phyloP scores from a whole-genome alignment of 352 stramenopile genomes.

The Phytophthora pluvialis region DNA sequence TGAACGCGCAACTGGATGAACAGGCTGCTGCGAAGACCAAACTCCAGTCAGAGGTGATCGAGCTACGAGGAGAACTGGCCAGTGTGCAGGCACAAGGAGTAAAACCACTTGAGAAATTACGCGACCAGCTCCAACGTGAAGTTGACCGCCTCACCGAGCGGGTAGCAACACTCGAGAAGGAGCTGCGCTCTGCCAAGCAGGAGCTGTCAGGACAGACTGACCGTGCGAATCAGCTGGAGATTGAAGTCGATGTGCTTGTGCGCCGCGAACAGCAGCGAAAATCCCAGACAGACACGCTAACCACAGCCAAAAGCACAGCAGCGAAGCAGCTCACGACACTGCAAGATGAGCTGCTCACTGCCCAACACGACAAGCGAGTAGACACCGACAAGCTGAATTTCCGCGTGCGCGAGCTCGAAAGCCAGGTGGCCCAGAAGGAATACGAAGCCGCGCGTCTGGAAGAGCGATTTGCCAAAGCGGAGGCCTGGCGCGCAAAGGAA shows the following conservation, averaged over 20 bases:
- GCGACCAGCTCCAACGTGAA: constrained; percentile 48
- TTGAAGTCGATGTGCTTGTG: constrained; percentile 52
- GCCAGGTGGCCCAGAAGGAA: constrained; percentile 54
- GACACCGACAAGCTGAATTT: constrained; percentile 57
- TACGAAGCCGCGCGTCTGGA: constrained; percentile 53
- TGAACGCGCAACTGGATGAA: constrained; percentile 42
- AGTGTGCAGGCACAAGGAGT: constrained; percentile 38
- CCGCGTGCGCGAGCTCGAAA: constrained; percentile 54
- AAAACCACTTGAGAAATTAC: constrained; percentile 41
- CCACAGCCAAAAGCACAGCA: constrained; percentile 36
- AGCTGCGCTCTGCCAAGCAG: constrained; percentile 37
- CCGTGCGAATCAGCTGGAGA: constrained; percentile 43
- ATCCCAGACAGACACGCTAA: constrained; percentile 37
- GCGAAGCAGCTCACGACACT: constrained; percentile 45
- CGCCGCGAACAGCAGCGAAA: constrained; percentile 57
- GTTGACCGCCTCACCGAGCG: constrained; percentile 38
- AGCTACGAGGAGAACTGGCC: constrained; percentile 34
- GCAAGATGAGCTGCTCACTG: constrained; percentile 40
- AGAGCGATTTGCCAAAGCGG: constrained; percentile 55
- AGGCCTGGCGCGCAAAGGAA: constrained; percentile 59
- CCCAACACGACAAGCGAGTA: constrained; percentile 40
- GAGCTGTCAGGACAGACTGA: constrained; percentile 31
- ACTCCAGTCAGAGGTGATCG: constrained; percentile 38
- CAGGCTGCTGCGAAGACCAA: constrained; percentile 27
- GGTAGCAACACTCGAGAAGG: constrained; percentile 36